Base-by-base conservation (phyloP, 2,329 filamentous ascomycete genomes). In the Aspergillus sp. region DNA sequence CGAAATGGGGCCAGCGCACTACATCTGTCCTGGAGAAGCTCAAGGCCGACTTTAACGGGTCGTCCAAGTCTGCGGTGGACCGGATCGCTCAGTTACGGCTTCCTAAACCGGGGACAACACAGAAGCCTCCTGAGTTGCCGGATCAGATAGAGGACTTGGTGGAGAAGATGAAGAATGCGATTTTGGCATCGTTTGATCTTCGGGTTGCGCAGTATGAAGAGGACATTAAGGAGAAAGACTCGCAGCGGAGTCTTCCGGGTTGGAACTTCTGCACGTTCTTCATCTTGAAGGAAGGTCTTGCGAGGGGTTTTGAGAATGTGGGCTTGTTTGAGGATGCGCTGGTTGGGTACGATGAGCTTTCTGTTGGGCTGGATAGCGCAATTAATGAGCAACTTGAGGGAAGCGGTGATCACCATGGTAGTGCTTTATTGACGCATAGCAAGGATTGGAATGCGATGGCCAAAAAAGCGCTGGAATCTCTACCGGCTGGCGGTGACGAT, bases 191-290 rank as follows among this genome's bases (percentile, higher is more conserved):
- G 1, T 98, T 98, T 63, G 91, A 97, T 69, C 77, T 84, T 57
- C 82, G 93, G 7, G 93, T 98, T 1, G 83, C 81, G 17, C 91
- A 97, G 60, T 98, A 98, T 65, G 93, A 98, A 67, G 90, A 96
- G 50, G 93, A 98, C 58, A 95, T 98, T 57, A 86, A 88, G 53
- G 93, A 96, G 66, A 93, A 90, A 62, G 91, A 97, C 58, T 81
- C 85, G 0, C 90, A 97, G 65, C 80, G 91, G 42, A 84, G 77
- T 30, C 72, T 98, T 15, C 93, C 93, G 0, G 93, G 93, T 0
- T 98, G 93, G 93, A 98, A 98, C 63, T 98, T 98, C 64, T 97
- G 93, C 69, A 98, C 93, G 0, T 98, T 98, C 65, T 98, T 98
- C 65, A 90, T 98, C 13, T 77, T 98, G 7, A 98, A 98, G 62